These are phyloP conservation scores for Colletotrichum sp. DNA, from an alignment of 2,329 filamentous ascomycete species.

Conservation along the genomic window DNA sequence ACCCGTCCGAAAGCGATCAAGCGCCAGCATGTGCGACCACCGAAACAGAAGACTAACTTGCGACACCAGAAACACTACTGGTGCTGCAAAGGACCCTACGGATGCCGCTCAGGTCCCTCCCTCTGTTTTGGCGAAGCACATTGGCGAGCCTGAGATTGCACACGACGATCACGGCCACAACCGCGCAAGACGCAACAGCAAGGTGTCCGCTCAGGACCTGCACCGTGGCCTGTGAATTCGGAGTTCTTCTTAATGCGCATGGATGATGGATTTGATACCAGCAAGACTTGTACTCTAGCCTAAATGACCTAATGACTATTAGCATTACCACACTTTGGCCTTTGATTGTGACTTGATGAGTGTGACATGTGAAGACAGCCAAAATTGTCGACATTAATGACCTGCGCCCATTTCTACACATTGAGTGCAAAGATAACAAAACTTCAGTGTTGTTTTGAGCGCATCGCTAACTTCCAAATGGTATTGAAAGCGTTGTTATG, in stretches of 20 bases:
- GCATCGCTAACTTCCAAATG: too few species aligned
- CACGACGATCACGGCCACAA: constrained; percentile 50
- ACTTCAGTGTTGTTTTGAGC: too few species aligned
- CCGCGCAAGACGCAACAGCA: constrained; percentile 50
- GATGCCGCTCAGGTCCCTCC: constrained; percentile 64
- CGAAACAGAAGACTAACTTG: constrained; percentile 23
- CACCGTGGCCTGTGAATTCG: constrained; percentile 48
- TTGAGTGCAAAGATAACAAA: too few species aligned
- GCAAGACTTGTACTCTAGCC: constrained; percentile 4
- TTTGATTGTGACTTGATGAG: background rate
- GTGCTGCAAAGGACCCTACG: constrained; percentile 48
- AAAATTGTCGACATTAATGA: too few species aligned
- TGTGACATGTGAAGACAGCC: background rate
- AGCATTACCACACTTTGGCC: background rate
- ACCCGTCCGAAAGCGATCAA: constrained; percentile 9
- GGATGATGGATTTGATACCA: constrained; percentile 9
- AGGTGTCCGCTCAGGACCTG: constrained; percentile 50
- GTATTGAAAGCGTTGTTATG: too few species aligned
- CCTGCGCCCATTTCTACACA: too few species aligned
- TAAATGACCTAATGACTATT: constrained; percentile 17
- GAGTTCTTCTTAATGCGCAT: background rate
- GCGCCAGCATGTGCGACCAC: background rate
- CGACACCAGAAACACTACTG: constrained; percentile 13
- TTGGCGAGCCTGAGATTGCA: constrained; percentile 50
- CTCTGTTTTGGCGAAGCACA: constrained; percentile 52